Percentiles rank a stretch among this genome's conserved stretches.
Conservation (phyloP, 306 rosid species). For the Cicer chorassanicum region DNA sequence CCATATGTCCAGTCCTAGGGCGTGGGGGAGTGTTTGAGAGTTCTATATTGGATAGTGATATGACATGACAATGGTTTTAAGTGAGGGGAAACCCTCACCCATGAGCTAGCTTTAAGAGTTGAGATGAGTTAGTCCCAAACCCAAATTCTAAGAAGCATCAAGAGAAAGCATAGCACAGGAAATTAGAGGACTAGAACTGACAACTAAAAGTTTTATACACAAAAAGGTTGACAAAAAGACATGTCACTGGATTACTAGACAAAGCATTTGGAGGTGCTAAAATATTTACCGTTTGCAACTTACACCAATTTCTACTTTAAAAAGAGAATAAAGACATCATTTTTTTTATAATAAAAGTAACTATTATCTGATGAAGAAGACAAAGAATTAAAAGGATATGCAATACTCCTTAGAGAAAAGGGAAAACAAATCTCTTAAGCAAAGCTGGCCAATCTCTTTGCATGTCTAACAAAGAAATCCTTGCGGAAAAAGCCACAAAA, state of each 20-base stretch:
- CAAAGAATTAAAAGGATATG: constrained; percentile 4
- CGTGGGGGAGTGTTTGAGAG: not conserved
- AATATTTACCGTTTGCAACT: constrained; percentile 21
- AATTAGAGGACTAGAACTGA: constrained; percentile 17
- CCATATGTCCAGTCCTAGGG: not conserved
- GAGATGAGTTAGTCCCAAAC: not conserved
- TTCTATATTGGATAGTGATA: not conserved
- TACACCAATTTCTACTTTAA: constrained; percentile 39
- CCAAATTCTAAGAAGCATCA: constrained; percentile 6
- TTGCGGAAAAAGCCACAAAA: constrained; percentile 32
- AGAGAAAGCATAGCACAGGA: constrained; percentile 24
- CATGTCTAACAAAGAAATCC: constrained; percentile 24
- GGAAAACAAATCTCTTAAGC: constrained; percentile 18
- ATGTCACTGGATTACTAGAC: constrained; percentile 4
- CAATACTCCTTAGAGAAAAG: constrained; percentile 16
- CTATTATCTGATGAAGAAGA: not conserved
- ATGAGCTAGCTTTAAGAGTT: not conserved
- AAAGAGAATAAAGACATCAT: not conserved
- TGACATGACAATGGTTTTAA: not conserved
- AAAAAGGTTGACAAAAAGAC: constrained; percentile 25
- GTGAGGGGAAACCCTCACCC: not conserved
- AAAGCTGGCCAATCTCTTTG: constrained; percentile 31
- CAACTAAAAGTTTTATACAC: constrained; percentile 33
- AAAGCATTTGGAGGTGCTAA: constrained; percentile 2
- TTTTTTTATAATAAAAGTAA: constrained; percentile 1